phyloP scores from a whole-genome alignment of 352 stramenopile species.

The Phytopythium delawarense region DNA sequence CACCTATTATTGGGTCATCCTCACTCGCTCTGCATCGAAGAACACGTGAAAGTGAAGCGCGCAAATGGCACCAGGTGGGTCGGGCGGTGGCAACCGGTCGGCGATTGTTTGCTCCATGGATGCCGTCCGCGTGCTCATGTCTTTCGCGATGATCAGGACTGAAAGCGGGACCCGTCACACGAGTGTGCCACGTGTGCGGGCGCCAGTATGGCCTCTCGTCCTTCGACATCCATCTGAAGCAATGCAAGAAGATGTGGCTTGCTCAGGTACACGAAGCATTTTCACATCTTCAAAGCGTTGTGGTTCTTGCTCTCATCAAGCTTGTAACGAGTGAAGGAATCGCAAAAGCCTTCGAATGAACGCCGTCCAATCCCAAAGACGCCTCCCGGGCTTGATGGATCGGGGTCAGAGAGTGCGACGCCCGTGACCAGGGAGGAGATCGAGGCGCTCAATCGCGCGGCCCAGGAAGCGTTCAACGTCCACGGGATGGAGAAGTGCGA shows the following conservation, averaged over 20 bases:
- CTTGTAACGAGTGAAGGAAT: constrained; percentile 29
- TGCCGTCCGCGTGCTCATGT: not conserved
- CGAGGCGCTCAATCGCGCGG: constrained; percentile 61
- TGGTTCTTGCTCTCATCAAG: not conserved
- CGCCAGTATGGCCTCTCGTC: constrained; percentile 76
- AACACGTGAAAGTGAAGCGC: not conserved
- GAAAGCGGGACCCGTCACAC: constrained; percentile 50
- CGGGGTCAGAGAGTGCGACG: constrained; percentile 10
- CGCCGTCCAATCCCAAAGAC: constrained; percentile 64
- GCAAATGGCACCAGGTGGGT: constrained; percentile 13
- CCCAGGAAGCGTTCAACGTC: constrained; percentile 63
- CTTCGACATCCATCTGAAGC: constrained; percentile 82
- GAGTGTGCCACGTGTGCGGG: constrained; percentile 77
- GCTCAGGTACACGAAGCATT: constrained; percentile 28
- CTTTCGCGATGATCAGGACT: constrained; percentile 16
- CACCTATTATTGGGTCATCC: constrained; percentile 3
- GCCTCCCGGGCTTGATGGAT: constrained; percentile 29
- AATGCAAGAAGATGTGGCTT: constrained; percentile 82
- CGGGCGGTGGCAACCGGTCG: too few relatives aligned
- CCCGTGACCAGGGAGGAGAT: constrained; percentile 48
- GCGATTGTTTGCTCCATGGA: not conserved
- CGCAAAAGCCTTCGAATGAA: constrained; percentile 59
- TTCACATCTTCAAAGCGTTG: not conserved
- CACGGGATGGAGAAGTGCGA: constrained; percentile 81
- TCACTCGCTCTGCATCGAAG: not conserved